Evolutionary conservation across 1,139 yeast species (phyloP).

Genomic region (Arxiozyma slooffiae): DNA sequence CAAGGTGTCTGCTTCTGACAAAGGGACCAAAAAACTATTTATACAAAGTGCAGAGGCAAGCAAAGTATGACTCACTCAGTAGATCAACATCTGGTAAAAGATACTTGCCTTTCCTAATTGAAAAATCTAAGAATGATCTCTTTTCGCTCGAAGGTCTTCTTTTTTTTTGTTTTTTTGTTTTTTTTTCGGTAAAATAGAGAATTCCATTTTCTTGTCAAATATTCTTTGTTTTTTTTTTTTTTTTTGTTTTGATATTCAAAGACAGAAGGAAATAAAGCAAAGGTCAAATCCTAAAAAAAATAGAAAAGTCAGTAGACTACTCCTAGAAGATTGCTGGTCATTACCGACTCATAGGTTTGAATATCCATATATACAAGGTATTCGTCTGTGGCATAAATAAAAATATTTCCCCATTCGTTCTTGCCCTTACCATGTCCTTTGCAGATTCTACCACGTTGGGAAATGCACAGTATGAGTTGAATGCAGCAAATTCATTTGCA

Average conservation of each 20-base stretch:
- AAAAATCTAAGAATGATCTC: conserved; percentile 3
- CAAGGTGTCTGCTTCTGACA: too few species aligned
- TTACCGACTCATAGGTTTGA: neutral
- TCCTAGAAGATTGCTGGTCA: neutral
- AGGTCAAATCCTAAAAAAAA: neutral
- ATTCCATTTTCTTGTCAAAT: too few species aligned
- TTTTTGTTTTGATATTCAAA: neutral
- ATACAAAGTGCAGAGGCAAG: too few species aligned
- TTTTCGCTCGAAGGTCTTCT: neutral
- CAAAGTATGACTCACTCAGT: too few species aligned
- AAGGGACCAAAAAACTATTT: too few species aligned
- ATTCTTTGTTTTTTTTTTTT: too few species aligned
- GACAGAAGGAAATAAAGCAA: neutral
- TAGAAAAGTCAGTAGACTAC: neutral
- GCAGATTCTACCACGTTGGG: conserved; percentile 1
- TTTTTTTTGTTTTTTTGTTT: neutral
- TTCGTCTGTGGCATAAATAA: neutral
- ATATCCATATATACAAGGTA: neutral
- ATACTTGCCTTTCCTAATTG: conserved; percentile 2
- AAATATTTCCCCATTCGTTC: neutral
- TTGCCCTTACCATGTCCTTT: neutral
- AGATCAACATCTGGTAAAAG: neutral
- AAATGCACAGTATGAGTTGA: conserved; percentile 5
- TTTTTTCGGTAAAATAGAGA: neutral
- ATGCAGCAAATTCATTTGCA: conserved; percentile 13